A percentile compares a stretch with the other conserved stretches of the same genome.
These are phyloP conservation scores for Alternaria atra DNA, from an alignment of 2,329 filamentous ascomycete genomes.

Conservation along the genomic window DNA sequence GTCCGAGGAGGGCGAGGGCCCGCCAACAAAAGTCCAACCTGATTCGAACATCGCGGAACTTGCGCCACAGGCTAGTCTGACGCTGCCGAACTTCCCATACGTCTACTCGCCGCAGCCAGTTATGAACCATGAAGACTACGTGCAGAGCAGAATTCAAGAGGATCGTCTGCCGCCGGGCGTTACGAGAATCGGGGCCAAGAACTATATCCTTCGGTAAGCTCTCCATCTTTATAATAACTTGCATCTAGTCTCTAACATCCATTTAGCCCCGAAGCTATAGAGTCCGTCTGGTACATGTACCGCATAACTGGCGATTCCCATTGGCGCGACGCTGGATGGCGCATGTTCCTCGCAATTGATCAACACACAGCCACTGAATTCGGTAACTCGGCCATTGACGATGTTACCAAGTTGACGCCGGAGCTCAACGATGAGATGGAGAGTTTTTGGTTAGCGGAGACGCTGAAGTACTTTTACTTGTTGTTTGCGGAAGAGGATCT, in stretches of 20 bases:
- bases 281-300: conserved; percentile 81
- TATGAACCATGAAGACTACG: conserved; percentile 47
- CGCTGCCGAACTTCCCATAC: conserved; percentile 39
- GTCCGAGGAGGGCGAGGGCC: conserved; percentile 30
- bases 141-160: conserved; percentile 49
- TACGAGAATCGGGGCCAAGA: conserved; percentile 62
- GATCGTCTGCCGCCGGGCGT: conserved; percentile 65
- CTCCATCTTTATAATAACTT: background rate
- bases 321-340: conserved; percentile 76
- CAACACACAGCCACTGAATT: conserved; percentile 68
- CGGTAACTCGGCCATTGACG: conserved; percentile 71
- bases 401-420: conserved; percentile 65
- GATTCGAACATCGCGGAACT: conserved; percentile 20
- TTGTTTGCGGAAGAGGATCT: conserved; percentile 68
- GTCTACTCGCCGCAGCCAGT: conserved; percentile 44
- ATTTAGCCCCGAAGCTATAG: conserved; percentile 74
- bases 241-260: conserved; percentile 1
- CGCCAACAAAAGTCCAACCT: conserved; percentile 36
- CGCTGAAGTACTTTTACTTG: conserved; percentile 73
- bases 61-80: conserved; percentile 23
- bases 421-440: conserved; percentile 71
- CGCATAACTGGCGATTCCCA: conserved; percentile 72
- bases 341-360: conserved; percentile 74
- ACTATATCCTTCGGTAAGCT: conserved; percentile 68
- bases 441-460: conserved; percentile 77